Evolutionary conservation across 306 rosid genomes (phyloP).

Genomic region (Rosa persica): DNA sequence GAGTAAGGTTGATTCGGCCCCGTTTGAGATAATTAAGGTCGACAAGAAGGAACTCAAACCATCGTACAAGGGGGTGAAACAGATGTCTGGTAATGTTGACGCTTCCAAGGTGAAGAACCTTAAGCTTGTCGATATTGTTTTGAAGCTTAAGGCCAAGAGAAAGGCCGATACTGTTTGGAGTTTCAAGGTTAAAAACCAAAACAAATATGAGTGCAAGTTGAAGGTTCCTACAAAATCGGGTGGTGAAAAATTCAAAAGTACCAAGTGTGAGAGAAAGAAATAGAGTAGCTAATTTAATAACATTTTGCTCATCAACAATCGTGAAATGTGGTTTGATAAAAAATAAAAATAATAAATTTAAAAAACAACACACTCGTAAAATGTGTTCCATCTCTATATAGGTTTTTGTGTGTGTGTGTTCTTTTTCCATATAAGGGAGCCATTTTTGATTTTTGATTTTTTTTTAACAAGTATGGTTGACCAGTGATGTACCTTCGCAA

Average conservation of each 20-base stretch:
- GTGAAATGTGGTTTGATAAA: background rate
- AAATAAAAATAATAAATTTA: too few species aligned
- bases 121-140: background rate
- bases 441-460: too few species aligned
- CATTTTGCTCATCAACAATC: background rate
- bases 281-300: background rate
- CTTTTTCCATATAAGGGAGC: background rate
- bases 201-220: background rate
- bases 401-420: too few species aligned
- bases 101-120: background rate
- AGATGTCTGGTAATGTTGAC: background rate
- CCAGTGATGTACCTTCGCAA: background rate
- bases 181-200: background rate
- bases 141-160: background rate
- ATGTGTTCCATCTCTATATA: too few species aligned
- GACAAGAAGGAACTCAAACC: background rate
- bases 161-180: background rate
- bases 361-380: too few species aligned
- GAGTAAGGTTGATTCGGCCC: background rate
- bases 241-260: background rate
- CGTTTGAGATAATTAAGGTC: background rate
- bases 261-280: background rate
- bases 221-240: background rate
- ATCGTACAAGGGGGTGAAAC: background rate
- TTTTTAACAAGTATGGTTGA: background rate